Conservation (phyloP, 2,329 filamentous ascomycete species). For the Phialemoniopsis sp. region DNA sequence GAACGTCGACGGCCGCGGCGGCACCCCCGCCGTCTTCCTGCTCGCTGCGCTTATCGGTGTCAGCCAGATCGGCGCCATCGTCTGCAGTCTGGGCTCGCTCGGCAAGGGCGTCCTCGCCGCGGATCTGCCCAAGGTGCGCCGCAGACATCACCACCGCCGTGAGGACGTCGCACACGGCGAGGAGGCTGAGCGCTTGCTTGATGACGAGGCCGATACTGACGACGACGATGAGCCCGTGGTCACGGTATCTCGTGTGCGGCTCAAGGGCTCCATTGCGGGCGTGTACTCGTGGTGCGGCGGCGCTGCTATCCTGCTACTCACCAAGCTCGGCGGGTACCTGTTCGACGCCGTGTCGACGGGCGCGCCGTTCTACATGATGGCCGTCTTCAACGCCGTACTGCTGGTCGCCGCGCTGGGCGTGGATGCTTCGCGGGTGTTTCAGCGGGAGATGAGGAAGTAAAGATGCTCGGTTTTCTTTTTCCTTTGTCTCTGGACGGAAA, state of each 20-base stretch:
- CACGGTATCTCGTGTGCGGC: constrained; percentile 44
- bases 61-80: constrained; percentile 93
- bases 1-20: constrained; percentile 59
- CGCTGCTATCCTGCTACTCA: constrained; percentile 83
- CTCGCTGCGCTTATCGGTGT: constrained; percentile 79
- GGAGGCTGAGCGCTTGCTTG: constrained; percentile 12
- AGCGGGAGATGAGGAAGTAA: constrained; percentile 5
- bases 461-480: no score
- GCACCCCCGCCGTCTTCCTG: constrained; percentile 65
- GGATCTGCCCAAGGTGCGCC: constrained; percentile 24
- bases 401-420: constrained; percentile 52
- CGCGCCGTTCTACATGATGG: constrained; percentile 93
- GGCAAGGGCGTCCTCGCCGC: constrained; percentile 70
- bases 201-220: constrained; percentile 4
- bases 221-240: background rate
- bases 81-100: constrained; percentile 87
- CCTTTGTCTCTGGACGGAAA: background rate
- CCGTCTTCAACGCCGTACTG: constrained; percentile 74
- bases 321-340: constrained; percentile 81
- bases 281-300: constrained; percentile 91
- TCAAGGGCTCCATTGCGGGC: constrained; percentile 93
- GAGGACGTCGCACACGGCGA: constrained; percentile 25
- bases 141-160: constrained; percentile 7
- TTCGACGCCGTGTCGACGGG: constrained; percentile 74
- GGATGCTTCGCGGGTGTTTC: constrained; percentile 34